A percentile compares a stretch with the other conserved stretches of the same genome.
phyloP scores from a whole-genome alignment of 208 protist genomes.

The Acanthamoeba healyi region DNA sequence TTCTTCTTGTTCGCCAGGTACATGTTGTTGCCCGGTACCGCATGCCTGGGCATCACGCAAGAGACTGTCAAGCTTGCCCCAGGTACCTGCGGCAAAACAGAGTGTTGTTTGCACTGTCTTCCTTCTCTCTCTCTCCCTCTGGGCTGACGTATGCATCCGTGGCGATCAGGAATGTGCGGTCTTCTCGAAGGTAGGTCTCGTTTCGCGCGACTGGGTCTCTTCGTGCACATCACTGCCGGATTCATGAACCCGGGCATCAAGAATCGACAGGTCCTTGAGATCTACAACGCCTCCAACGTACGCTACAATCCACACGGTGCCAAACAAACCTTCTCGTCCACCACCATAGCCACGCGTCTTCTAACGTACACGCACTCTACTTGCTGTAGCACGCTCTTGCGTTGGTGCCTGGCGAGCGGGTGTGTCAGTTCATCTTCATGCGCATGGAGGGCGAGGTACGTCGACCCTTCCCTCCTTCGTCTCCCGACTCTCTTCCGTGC shows the following conservation, averaged over 20 bases:
- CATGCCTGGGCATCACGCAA: conserved; percentile 79
- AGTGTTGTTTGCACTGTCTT: not conserved
- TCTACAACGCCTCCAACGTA: conserved; percentile 80
- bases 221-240: conserved; percentile 83
- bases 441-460: conserved; percentile 72
- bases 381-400: conserved; percentile 16
- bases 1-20: not conserved
- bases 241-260: conserved; percentile 82
- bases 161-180: not conserved
- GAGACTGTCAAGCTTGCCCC: conserved; percentile 71
- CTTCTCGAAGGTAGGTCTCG: conserved; percentile 78
- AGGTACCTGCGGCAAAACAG: not conserved
- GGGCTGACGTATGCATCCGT: not conserved
- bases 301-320: no score
- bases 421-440: conserved; percentile 84
- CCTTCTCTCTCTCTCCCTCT: not conserved
- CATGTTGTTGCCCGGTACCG: not conserved
- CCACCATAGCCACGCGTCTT: not conserved
- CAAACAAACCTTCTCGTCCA: not conserved
- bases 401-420: conserved; percentile 71
- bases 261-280: conserved; percentile 82
- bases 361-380: not conserved
- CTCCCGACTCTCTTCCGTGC: no score
- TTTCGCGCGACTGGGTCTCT: conserved; percentile 80
- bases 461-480: not conserved